These are phyloP conservation scores for Fusarium sp. DNA, from an alignment of 2,329 filamentous ascomycete species.

Conservation along the genomic window DNA sequence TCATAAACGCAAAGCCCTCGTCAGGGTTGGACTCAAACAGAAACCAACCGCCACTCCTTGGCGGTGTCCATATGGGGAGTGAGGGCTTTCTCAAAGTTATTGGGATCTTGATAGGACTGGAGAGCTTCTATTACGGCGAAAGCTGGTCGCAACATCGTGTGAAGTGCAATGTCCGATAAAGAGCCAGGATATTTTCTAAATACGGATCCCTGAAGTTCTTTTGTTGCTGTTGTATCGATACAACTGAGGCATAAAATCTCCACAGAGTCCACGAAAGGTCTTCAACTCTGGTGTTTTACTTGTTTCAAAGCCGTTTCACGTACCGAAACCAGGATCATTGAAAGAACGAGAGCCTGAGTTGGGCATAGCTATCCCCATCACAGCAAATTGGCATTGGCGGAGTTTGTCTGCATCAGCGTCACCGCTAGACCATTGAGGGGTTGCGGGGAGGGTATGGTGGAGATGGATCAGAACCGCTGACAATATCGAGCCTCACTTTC, in stretches of 20 bases:
- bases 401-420: slow-evolving; percentile 5
- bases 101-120: slow-evolving; percentile 23
- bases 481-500: slow-evolving; percentile 32
- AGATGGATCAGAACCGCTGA: slow-evolving; percentile 2
- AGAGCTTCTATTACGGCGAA: slow-evolving; percentile 21
- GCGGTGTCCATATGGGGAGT: slow-evolving; percentile 29
- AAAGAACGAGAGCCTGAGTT: not conserved
- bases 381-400: not conserved
- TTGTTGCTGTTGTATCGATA: slow-evolving; percentile 25
- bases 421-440: slow-evolving; percentile 5
- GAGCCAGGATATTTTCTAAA: slow-evolving; percentile 18
- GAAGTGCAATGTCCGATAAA: slow-evolving; percentile 9
- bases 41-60: slow-evolving; percentile 32
- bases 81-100: not conserved
- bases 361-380: slow-evolving; percentile 1
- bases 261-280: slow-evolving; percentile 10
- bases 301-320: slow-evolving; percentile 24
- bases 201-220: slow-evolving; percentile 10
- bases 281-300: not conserved
- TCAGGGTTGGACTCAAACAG: slow-evolving; percentile 12
- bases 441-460: slow-evolving; percentile 24
- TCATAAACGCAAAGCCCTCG: not conserved
- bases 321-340: not conserved
- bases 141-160: slow-evolving; percentile 24
- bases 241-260: slow-evolving; percentile 14